Evolutionary conservation across 2,329 filamentous ascomycete species (phyloP).

Genomic region (Aspergillus carbonarius): DNA sequence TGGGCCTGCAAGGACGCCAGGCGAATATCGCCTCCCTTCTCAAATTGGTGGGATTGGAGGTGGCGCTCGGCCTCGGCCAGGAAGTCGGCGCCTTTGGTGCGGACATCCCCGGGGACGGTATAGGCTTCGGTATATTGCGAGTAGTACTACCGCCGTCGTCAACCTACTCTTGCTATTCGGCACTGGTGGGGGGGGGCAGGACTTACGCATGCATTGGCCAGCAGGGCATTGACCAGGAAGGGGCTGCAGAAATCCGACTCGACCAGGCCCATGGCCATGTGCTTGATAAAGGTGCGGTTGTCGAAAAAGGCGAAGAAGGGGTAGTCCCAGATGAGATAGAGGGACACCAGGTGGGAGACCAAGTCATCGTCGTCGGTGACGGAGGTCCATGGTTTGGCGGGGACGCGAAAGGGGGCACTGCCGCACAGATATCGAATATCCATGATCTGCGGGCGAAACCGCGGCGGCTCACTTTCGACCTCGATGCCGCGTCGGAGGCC

Average conservation of each 20-base stretch:
- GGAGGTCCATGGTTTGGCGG: conserved; percentile 65
- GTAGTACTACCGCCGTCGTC: conserved; percentile 17
- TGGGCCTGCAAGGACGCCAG: conserved; percentile 26
- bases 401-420: conserved; percentile 23
- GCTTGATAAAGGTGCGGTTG: conserved; percentile 68
- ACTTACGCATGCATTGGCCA: conserved; percentile 52
- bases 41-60: conserved; percentile 11
- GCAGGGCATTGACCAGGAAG: conserved; percentile 80
- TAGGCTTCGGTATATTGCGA: conserved; percentile 32
- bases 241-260: conserved; percentile 73
- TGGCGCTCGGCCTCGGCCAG: conserved; percentile 27
- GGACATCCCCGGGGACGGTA: conserved; percentile 24
- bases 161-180: no score
- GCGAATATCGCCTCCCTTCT: conserved; percentile 14
- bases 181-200: no score
- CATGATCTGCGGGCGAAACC: conserved; percentile 26
- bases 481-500: conserved; percentile 17
- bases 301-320: conserved; percentile 83
- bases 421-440: conserved; percentile 28
- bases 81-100: conserved; percentile 27
- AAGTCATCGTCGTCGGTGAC: conserved; percentile 74
- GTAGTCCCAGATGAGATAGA: conserved; percentile 95
- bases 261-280: conserved; percentile 31
- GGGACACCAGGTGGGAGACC: conserved; percentile 77
- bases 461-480: conserved; percentile 21